Evolutionary conservation across 768 basidiomycete genomes (phyloP).

Genomic region (Boletus rex-veris): DNA sequence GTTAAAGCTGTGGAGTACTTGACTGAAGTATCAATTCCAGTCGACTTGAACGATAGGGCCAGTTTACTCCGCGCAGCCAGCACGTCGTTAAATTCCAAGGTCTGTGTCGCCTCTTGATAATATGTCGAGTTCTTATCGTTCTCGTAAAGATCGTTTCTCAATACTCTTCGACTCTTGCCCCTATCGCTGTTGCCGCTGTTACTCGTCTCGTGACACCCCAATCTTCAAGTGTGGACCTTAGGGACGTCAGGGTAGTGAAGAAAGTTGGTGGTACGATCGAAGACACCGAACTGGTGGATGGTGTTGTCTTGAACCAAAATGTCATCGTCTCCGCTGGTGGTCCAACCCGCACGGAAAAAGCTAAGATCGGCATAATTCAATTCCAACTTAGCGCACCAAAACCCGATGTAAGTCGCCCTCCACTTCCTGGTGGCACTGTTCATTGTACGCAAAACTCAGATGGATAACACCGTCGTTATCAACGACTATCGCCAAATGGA

Average conservation of each 20-base stretch:
- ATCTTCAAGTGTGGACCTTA: constrained; percentile 93
- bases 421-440: background rate
- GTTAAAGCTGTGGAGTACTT: constrained; percentile 91
- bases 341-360: constrained; percentile 94
- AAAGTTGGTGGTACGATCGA: constrained; percentile 99
- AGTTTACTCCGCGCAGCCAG: constrained; percentile 88
- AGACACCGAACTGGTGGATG: constrained; percentile 95
- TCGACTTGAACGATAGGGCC: constrained; percentile 84
- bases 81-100: constrained; percentile 96
- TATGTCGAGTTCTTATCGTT: constrained; percentile 7
- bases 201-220: constrained; percentile 84
- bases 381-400: constrained; percentile 98
- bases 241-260: constrained; percentile 95
- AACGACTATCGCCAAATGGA: constrained; percentile 99
- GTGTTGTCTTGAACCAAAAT: constrained; percentile 96
- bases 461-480: constrained; percentile 99
- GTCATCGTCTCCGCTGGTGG: constrained; percentile 89
- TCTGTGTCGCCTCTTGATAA: constrained; percentile 25
- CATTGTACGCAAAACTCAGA: constrained; percentile 45
- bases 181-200: constrained; percentile 96
- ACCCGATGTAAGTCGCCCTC: constrained; percentile 70
- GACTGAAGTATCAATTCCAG: constrained; percentile 87
- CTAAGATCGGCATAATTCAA: constrained; percentile 96
- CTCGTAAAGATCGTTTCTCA: constrained; percentile 87
- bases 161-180: constrained; percentile 97